phyloP scores from a whole-genome alignment of 164 flowering plant genomes.

The Umbilicus rupestris region DNA sequence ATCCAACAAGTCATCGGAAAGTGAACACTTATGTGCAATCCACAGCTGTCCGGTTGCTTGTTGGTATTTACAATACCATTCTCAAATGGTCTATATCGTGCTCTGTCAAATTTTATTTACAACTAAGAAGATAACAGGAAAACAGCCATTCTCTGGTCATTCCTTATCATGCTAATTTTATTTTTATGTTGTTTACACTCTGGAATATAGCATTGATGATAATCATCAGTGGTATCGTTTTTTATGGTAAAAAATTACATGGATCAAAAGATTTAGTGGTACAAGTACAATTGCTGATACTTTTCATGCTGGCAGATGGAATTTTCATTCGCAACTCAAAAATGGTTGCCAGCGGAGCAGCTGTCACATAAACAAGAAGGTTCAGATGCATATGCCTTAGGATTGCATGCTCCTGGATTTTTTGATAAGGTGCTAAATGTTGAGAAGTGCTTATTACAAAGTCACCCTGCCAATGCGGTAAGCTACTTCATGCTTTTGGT shows the following conservation, averaged over 20 bases:
- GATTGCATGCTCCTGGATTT: constrained; percentile 95
- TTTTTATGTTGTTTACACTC: no score
- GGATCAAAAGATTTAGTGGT: no score
- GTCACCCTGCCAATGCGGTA: constrained; percentile 84
- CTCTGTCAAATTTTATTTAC: neutral
- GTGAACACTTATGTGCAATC: no score
- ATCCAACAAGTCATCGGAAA: no score
- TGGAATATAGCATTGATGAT: neutral
- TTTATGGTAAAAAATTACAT: no score
- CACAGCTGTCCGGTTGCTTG: neutral
- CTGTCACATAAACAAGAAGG: constrained; percentile 27
- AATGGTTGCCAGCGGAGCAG: constrained; percentile 57
- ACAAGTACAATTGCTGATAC: constrained; percentile 2
- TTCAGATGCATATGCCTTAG: constrained; percentile 46
- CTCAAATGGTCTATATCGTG: neutral
- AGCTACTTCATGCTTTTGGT: neutral
- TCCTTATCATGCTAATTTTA: no score
- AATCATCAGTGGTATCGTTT: neutral
- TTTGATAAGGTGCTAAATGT: constrained; percentile 85
- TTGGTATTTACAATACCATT: neutral
- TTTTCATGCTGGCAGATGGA: constrained; percentile 66
- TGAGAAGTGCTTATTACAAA: constrained; percentile 80
- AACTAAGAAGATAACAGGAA: neutral
- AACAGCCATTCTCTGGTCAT: neutral
- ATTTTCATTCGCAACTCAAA: constrained; percentile 72